These are phyloP conservation scores for Arthroderma sp. DNA, from an alignment of 2,329 filamentous ascomycete genomes.

Conservation along the genomic window DNA sequence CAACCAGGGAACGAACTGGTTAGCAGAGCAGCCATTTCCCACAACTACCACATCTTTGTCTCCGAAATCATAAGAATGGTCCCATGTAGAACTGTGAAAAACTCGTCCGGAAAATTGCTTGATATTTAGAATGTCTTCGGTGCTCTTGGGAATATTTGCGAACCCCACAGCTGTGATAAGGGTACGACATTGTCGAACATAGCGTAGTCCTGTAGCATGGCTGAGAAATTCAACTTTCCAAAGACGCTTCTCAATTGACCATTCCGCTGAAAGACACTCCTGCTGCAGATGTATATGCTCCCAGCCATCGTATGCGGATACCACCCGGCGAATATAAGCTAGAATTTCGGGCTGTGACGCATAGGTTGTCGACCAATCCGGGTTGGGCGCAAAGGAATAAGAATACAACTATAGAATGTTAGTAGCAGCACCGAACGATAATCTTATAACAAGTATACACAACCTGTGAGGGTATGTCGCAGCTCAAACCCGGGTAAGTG, in stretches of 20 bases:
- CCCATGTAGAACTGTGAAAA: not conserved
- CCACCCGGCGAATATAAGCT: conserved; percentile 9
- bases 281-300: conserved; percentile 10
- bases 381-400: conserved; percentile 25
- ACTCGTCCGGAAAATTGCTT: not conserved
- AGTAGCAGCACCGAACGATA: conserved; percentile 10
- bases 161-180: conserved; percentile 13
- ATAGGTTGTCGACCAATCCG: conserved; percentile 20
- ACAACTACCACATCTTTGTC: not conserved
- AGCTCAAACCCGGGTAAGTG: not conserved
- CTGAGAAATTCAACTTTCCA: conserved; percentile 15
- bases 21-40: conserved; percentile 1
- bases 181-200: conserved; percentile 7
- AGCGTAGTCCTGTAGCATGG: conserved; percentile 8
- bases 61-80: not conserved
- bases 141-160: conserved; percentile 6
- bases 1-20: conserved; percentile 1
- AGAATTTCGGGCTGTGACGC: conserved; percentile 21
- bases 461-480: conserved; percentile 2
- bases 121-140: not conserved
- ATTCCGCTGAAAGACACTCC: conserved; percentile 13
- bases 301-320: conserved; percentile 4
- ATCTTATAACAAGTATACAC: not conserved
- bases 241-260: conserved; percentile 9
- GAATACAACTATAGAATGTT: conserved; percentile 20